Base-by-base conservation (phyloP, 2,329 filamentous ascomycete genomes). In the Fusarium compactum region DNA sequence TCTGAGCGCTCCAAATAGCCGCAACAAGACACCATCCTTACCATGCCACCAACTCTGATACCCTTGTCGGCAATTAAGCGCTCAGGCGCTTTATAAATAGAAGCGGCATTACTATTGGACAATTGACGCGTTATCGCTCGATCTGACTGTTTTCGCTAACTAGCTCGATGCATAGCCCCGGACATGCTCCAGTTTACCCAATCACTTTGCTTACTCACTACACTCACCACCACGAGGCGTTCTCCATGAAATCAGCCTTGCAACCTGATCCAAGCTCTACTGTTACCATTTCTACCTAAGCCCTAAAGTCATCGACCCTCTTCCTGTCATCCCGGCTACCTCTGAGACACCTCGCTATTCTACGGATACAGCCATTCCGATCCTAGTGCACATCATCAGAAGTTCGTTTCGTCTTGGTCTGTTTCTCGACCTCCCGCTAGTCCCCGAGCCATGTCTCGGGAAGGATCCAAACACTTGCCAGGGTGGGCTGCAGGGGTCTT, bases 21-120 rank as follows among this genome's bases (percentile, higher is more conserved):
- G 38, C 60, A 71, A 65, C 30, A 27, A 45, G 51, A 61, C 52
- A 41, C 44, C 51, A 62, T 52, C 66, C 50, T 57, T 30, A 46
- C 62, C 60, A 40, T 70, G 56, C 57, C 52, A 62, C 59, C 57
- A 59, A 40, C 45, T 45, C 50, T 46, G 25, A 44, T 25, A 59
- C 59, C 52, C 53, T 48, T 47, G 62, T 50, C 56, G 20, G 34
- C 18, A 38, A 29, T 70, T 74, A 75, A 75, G 73, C 73, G 73
- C 73, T 51, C 50, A 75, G 73, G 71, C 73, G 73, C 73, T 64
- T 53, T 75, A 75, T 74, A 75, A 75, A 74, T 75, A 75, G 73
- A 62, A 50, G 24, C 9, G 14, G 6, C 7, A 5, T 5, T 20
- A 2, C 45, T 2, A 73, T 74, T 75, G 65, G 73, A 22, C 46